phyloP scores from a whole-genome alignment of 106 monocot genomes.

The Dactylorhiza incarnata region DNA sequence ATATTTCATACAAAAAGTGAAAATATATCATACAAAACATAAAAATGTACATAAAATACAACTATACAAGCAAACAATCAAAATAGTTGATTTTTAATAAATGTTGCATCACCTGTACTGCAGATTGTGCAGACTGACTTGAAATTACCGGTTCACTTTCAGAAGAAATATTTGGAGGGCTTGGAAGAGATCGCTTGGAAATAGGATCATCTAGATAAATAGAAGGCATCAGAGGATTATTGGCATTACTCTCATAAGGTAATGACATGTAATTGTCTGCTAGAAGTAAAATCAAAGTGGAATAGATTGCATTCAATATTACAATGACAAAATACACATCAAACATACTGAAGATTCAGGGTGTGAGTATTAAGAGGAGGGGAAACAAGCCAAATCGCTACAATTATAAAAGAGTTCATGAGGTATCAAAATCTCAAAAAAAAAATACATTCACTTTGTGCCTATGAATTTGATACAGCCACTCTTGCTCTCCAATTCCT shows the following conservation, averaged over 20 bases:
- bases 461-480: no score
- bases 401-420: neutral
- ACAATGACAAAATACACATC: neutral
- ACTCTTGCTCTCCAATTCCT: no score
- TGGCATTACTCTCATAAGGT: neutral
- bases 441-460: no score
- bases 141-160: slow-evolving; percentile 25
- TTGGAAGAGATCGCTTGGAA: slow-evolving; percentile 44
- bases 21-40: no score
- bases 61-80: neutral
- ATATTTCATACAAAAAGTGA: no score
- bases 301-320: slow-evolving; percentile 1
- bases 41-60: no score
- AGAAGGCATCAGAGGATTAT: neutral
- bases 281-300: neutral
- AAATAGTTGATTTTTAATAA: neutral
- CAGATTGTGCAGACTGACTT: slow-evolving; percentile 21
- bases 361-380: neutral
- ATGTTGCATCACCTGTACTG: slow-evolving; percentile 33
- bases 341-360: neutral
- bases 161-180: slow-evolving; percentile 15
- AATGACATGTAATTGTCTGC: neutral
- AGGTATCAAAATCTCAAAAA: neutral
- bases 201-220: slow-evolving; percentile 73
- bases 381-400: neutral